Evolutionary conservation across 1,284 basidiomycete genomes (phyloP), one percentile per base, ranked within the genome.

Genomic region (Entoloma clypeatum): DNA sequence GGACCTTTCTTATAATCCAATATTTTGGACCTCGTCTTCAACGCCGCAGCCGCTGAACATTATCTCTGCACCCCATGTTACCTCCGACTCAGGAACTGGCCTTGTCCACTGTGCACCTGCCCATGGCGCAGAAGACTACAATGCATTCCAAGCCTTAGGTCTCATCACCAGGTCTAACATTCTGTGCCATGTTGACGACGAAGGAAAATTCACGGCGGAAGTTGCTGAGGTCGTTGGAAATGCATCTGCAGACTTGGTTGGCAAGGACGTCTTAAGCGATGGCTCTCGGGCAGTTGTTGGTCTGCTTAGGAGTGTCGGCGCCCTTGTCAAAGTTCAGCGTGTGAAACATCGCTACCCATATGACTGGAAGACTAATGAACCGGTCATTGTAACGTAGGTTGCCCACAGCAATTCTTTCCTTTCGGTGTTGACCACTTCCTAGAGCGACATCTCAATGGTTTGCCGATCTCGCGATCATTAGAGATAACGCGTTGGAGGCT

Each of bases 381-480:
- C 95, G 0, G 82, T 98, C 52, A 92, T 99, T 48, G 78, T 92
- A 37, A 84, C 85, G 88, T 91, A 57, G 48, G 78, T 65, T 21
- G 9, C 45, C 25, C 19, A 24, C 32, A 7, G n/a, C n/a, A 26
- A 1, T 13, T 34, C 26, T 5, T 24, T 24, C 9, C 24, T 25
- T 27, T 33, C 26, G 2, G 8, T 16, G 1, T 27, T 23, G 17
- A 31, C 41, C 31, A n/a, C 32, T 30, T 19, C 42, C 6, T 50
- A 92, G 92, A n/a, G 90, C 94, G 0, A 98, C 95, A 2, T 92
- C 91, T 0, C 95, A 99, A 55, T 99, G 95, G 95, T 99, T 99
- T 56, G 91, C 93, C 0, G 90, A 96, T 58, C 67, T 99, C 16
- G 86, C 89, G 36, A 67, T 71, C 23, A 86, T 98, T 62, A 97